Base-by-base conservation (phyloP, 139 green algal genomes). In the Volvox reticuliferus region DNA sequence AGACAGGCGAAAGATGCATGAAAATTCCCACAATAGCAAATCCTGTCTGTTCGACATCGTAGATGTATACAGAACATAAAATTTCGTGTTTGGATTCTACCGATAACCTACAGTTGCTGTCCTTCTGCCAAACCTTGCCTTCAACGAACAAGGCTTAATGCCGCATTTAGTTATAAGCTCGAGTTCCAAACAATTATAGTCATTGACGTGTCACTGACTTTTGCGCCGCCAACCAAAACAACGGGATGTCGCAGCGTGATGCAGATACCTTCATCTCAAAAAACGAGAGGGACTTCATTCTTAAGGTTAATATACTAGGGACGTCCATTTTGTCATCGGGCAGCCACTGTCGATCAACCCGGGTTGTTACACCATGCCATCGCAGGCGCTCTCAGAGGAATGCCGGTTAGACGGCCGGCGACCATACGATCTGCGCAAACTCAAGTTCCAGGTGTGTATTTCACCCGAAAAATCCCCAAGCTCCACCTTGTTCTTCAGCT, bases 281-380 rank as follows among this genome's bases (percentile, higher is more conserved):
- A 30, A 98, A 97, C 69, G 94, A 98, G 30, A 88, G 81, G 12
- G 86, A 93, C 0, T 98, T 98, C 89, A 98, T 98, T 33, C 33
- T 98, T 9, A 95, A 95, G 91, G 95, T 96, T 37, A 22, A 9
- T 1, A 61, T 14, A 21, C 28, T 61, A 30, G 14, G 0, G 28
- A 20, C 61, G 5, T 55, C 21, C 21, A 24, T 24, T n/a, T 24
- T 28, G 24, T 24, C 21, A 30, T 24, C 21, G 24, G 9, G 65
- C 21, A 30, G 21, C 21, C 50, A 19, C 28, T 44, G 44, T 17
- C 61, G 62, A 3, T n/a, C n/a, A 77, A 30, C 62, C 30, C 32
- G 16, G 50, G 22, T 16, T 61, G 20, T n/a, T 19, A 19, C 3
- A 13, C 21, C 82, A 61, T 17, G 1, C 21, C 82, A 61, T 17